Percentiles rank a stretch among this genome's conserved stretches.
Evolutionary conservation across 768 basidiomycete genomes (phyloP).

Genomic region (Hirschioporus abietinus): DNA sequence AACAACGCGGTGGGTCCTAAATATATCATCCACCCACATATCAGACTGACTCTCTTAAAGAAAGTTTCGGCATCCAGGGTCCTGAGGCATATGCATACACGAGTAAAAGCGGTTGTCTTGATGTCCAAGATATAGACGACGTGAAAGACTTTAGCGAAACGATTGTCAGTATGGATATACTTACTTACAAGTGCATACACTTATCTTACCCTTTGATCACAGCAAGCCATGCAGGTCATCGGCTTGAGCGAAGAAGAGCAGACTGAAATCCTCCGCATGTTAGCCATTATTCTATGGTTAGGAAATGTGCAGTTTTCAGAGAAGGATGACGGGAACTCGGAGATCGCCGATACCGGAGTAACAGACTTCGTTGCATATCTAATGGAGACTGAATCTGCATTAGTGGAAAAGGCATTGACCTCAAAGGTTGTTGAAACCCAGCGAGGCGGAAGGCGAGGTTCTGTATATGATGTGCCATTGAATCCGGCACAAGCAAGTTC

Average conservation of each 20-base stretch:
- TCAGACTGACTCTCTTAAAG: conserved; percentile 36
- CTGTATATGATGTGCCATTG: conserved; percentile 93
- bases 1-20: conserved; percentile 68
- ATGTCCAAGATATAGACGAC: conserved; percentile 90
- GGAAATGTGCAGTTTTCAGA: conserved; percentile 92
- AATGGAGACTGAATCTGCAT: conserved; percentile 76
- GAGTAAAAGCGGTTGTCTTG: conserved; percentile 84
- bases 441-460: conserved; percentile 87
- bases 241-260: conserved; percentile 85
- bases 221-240: conserved; percentile 93
- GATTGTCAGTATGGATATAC: conserved; percentile 46
- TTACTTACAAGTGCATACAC: background rate
- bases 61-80: conserved; percentile 91
- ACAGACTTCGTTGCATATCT: conserved; percentile 94
- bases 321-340: conserved; percentile 84
- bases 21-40: background rate
- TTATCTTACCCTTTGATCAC: conserved; percentile 4
- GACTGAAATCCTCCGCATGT: conserved; percentile 86
- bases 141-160: conserved; percentile 83
- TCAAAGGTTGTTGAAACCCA: conserved; percentile 87
- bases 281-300: conserved; percentile 90
- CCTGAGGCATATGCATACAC: conserved; percentile 96
- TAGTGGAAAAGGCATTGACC: conserved; percentile 85
- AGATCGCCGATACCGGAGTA: conserved; percentile 76
- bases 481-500: conserved; percentile 89